phyloP scores from a whole-genome alignment of 352 stramenopile species.

The Phytophthora cactorum region DNA sequence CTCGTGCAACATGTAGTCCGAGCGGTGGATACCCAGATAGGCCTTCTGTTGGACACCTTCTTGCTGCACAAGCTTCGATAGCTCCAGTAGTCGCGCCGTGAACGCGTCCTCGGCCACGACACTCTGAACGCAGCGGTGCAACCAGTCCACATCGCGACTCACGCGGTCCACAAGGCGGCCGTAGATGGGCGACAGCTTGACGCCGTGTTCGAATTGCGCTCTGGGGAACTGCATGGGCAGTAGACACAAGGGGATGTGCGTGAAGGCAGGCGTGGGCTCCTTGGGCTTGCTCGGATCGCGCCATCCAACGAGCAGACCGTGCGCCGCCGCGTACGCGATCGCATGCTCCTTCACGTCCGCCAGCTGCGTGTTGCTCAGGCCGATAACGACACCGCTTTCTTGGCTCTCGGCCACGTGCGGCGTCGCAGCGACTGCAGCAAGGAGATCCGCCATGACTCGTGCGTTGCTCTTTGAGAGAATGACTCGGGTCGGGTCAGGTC shows the following conservation, averaged over 20 bases:
- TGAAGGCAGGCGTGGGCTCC: slow-evolving; percentile 55
- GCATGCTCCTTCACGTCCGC: slow-evolving; percentile 70
- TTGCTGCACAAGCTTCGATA: slow-evolving; percentile 74
- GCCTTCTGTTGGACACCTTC: slow-evolving; percentile 82
- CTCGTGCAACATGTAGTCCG: slow-evolving; percentile 96
- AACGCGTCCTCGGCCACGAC: slow-evolving; percentile 90
- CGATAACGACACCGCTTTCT: slow-evolving; percentile 46
- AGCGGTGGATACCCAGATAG: slow-evolving; percentile 92
- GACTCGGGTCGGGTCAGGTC: not conserved
- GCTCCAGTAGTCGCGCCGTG: slow-evolving; percentile 76
- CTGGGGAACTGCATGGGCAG: slow-evolving; percentile 68
- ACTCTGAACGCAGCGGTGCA: slow-evolving; percentile 71
- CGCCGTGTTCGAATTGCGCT: slow-evolving; percentile 67
- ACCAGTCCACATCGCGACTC: slow-evolving; percentile 81
- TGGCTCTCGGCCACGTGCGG: slow-evolving; percentile 13
- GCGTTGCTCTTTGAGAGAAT: slow-evolving; percentile 3
- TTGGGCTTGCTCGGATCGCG: slow-evolving; percentile 37
- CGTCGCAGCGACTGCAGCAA: slow-evolving; percentile 44
- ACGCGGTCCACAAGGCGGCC: slow-evolving; percentile 80
- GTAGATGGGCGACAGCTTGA: slow-evolving; percentile 76
- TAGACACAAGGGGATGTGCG: slow-evolving; percentile 80
- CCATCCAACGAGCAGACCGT: slow-evolving; percentile 77
- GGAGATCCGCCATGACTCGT: slow-evolving; percentile 51
- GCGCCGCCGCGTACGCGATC: slow-evolving; percentile 73
- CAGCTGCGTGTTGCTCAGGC: slow-evolving; percentile 48